Conservation (phyloP, 148 eudicot genomes). For the Arctostaphylos glauca region DNA sequence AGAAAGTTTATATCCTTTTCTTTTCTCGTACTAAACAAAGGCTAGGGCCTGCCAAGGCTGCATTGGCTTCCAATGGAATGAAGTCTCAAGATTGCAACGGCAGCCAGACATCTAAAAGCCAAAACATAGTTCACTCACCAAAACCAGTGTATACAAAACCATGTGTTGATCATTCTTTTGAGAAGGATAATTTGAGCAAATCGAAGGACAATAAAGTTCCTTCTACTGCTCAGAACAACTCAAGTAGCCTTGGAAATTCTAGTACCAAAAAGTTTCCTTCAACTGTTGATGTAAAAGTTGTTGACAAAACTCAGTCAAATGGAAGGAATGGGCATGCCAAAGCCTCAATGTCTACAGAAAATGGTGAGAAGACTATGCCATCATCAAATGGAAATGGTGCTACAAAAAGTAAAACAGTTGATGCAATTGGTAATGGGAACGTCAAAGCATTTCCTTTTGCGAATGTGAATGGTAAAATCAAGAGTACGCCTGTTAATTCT, state of each 20-base stretch:
- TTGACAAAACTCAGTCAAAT: constrained; percentile 39
- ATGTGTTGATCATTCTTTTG: constrained; percentile 25
- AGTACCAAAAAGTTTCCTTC: constrained; percentile 33
- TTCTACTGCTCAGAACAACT: constrained; percentile 38
- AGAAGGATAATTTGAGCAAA: constrained; percentile 28
- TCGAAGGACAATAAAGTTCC: constrained; percentile 41
- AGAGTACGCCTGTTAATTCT: constrained; percentile 23
- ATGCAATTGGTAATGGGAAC: constrained; percentile 23
- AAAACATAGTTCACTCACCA: constrained; percentile 21
- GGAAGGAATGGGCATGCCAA: constrained; percentile 38
- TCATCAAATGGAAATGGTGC: constrained; percentile 32
- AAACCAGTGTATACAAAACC: constrained; percentile 31
- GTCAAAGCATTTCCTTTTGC: constrained; percentile 20
- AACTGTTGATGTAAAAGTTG: constrained; percentile 30
- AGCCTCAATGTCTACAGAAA: constrained; percentile 28
- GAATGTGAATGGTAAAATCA: constrained; percentile 51
- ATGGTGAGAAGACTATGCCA: constrained; percentile 32
- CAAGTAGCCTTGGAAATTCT: constrained; percentile 35
- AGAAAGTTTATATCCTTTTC: constrained; percentile 93
- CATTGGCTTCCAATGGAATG: constrained; percentile 45
- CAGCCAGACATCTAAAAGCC: constrained; percentile 25
- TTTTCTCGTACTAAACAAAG: constrained; percentile 77
- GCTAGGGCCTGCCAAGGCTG: constrained; percentile 40
- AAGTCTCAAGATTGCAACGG: constrained; percentile 52
- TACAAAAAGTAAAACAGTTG: constrained; percentile 25